Evolutionary conservation across 176 grass and related monocot genomes (phyloP), one percentile per base, ranked within the genome.

Genomic region (Pontederia paniculata): DNA sequence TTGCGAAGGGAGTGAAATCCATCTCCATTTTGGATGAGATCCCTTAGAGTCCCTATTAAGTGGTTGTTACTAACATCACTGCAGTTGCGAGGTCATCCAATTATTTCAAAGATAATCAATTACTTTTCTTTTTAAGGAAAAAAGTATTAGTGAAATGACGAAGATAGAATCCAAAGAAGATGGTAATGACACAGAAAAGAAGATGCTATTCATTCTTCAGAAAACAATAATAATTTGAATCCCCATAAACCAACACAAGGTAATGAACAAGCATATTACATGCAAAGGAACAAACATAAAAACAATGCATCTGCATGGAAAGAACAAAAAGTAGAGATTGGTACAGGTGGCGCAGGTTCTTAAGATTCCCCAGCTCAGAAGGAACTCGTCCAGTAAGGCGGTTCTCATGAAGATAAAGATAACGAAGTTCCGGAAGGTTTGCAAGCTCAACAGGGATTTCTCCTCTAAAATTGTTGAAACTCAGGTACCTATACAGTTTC

Each of bases 381-480:
- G 83, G 83, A 69, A 98, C 84, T 54, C 74, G 22, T 21, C 93
- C 93, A 42, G 72, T 73, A 56, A 98, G 78, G 12, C 62, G 80
- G 62, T 91, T 98, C 78, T 88, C 93, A 54, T 98, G 80, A 23
- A 91, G 75, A 71, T 88, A 98, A 43, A 98, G 76, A 80, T 98
- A 98, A 17, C 75, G 83, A 60, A 98, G 61, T 71, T 88, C 83
- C 57, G 75, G 80, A 43, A 98, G 60, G 63, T 98, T 88, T 58
- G 93, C 77, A 76, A 91, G 93, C 72, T 98, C 93, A n/a, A 84
- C 62, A 52, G 83, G 93, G 50, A 98, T 80, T 84, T 88, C 83
- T 49, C 94, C 94, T 88, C 84, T 98, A 21, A 98, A 98, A 68
- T 91, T 88, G 64, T 98, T 98, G 68, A 91, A 98, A 73, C 83